Percentiles rank a stretch among this genome's conserved stretches.
Conservation (phyloP, 2,329 filamentous ascomycete genomes). For the Alternaria consortialis region DNA sequence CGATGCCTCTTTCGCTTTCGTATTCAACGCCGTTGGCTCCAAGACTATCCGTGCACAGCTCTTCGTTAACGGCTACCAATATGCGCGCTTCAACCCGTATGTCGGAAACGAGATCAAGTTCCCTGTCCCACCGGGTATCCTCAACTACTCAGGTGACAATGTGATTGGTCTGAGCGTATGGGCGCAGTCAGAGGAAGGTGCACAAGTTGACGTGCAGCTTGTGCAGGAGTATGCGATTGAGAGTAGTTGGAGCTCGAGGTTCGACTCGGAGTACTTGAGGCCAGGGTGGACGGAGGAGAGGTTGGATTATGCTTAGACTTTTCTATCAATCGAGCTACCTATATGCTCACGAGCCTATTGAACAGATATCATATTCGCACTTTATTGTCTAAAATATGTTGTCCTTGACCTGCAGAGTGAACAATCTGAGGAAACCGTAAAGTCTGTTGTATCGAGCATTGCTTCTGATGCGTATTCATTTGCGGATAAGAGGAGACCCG, state of each 20-base stretch:
- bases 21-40: slow-evolving; percentile 58
- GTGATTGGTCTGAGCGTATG: slow-evolving; percentile 67
- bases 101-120: slow-evolving; percentile 69
- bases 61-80: slow-evolving; percentile 73
- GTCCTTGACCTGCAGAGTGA: too few species aligned
- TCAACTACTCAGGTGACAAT: slow-evolving; percentile 67
- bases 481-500: too few species aligned
- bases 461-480: too few species aligned
- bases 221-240: slow-evolving; percentile 63
- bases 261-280: slow-evolving; percentile 60
- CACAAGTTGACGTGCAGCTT: slow-evolving; percentile 61
- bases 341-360: too few species aligned
- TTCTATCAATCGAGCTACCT: too few species aligned
- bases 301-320: slow-evolving; percentile 39
- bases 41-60: slow-evolving; percentile 63
- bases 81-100: slow-evolving; percentile 66
- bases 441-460: too few species aligned
- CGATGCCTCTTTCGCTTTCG: slow-evolving; percentile 67
- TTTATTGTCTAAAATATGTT: too few species aligned
- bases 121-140: slow-evolving; percentile 67
- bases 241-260: slow-evolving; percentile 62
- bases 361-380: too few species aligned
- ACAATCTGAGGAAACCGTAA: too few species aligned
- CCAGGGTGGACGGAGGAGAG: slow-evolving; percentile 59
- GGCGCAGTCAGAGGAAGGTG: slow-evolving; percentile 65